These are phyloP conservation scores for Mucor saturninus DNA, from an alignment of 371 early-diverging fungal genomes.

Conservation along the genomic window DNA sequence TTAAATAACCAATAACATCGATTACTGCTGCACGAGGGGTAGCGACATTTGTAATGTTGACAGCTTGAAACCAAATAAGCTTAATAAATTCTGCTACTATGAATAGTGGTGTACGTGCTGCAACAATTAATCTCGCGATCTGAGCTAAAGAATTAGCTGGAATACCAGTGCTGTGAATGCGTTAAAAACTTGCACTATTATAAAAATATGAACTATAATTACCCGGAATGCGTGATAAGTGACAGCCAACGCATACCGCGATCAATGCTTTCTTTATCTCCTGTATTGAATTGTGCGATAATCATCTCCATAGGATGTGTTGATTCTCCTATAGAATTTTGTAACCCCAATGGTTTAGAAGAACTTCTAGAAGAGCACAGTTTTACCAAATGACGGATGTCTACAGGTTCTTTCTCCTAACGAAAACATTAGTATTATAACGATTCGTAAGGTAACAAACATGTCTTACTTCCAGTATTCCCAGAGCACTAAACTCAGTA, in stretches of 20 bases:
- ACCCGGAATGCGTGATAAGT: constrained; percentile 53
- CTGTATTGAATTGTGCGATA: constrained; percentile 34
- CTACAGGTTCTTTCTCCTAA: constrained; percentile 42
- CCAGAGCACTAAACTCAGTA: constrained; percentile 32
- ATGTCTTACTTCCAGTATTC: constrained; percentile 33
- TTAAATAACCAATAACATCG: constrained; percentile 49
- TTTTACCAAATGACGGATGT: constrained; percentile 37
- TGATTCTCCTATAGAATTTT: constrained; percentile 2
- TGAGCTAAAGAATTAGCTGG: constrained; percentile 43
- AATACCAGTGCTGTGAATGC: constrained; percentile 42
- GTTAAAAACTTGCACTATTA: neutral
- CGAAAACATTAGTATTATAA: neutral
- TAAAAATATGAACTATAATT: constrained; percentile 3
- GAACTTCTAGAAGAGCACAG: constrained; percentile 29
- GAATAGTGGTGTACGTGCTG: constrained; percentile 30
- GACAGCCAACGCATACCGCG: constrained; percentile 55
- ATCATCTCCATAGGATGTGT: constrained; percentile 42
- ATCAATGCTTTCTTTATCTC: constrained; percentile 31
- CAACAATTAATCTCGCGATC: constrained; percentile 41
- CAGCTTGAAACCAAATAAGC: constrained; percentile 56
- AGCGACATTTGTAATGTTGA: constrained; percentile 33
- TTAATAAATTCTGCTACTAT: constrained; percentile 44
- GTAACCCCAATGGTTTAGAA: neutral
- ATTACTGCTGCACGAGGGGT: constrained; percentile 41
- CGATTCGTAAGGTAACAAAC: neutral